Evolutionary conservation across 2,329 filamentous ascomycete species (phyloP).

Genomic region (Apiospora saccharicola): DNA sequence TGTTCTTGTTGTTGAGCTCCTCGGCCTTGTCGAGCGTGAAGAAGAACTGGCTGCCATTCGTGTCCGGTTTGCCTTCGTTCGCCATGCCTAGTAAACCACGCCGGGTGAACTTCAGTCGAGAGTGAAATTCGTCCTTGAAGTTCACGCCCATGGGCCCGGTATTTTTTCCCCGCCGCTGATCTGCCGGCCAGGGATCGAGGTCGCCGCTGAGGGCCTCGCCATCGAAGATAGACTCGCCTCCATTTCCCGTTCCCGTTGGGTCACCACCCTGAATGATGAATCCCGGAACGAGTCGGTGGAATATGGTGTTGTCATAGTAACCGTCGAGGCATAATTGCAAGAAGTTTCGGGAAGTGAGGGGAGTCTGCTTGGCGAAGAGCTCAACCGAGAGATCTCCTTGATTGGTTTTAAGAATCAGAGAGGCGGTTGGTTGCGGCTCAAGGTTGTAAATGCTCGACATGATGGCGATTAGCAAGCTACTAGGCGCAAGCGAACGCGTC

Average conservation of each 20-base stretch:
- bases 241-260: conserved; percentile 89
- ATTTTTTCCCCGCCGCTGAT: conserved; percentile 68
- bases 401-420: conserved; percentile 89
- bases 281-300: conserved; percentile 89
- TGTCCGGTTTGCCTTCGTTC: conserved; percentile 78
- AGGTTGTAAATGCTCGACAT: conserved; percentile 96
- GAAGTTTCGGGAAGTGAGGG: conserved; percentile 92
- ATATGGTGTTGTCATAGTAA: conserved; percentile 93
- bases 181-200: conserved; percentile 76
- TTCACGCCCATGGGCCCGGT: conserved; percentile 65
- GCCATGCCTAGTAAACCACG: conserved; percentile 95
- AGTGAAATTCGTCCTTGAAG: conserved; percentile 89
- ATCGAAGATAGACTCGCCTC: conserved; percentile 92
- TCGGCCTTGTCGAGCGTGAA: conserved; percentile 86
- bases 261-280: conserved; percentile 97
- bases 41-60: conserved; percentile 97
- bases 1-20: conserved; percentile 89
- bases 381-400: conserved; percentile 89
- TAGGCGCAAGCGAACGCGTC: conserved; percentile 7
- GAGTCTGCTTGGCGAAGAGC: conserved; percentile 93
- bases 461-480: conserved; percentile 25
- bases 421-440: conserved; percentile 92
- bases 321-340: conserved; percentile 93
- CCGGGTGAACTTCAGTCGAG: conserved; percentile 89
- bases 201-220: conserved; percentile 78